These are phyloP conservation scores for Amanita jacksonii DNA, from an alignment of 768 basidiomycete genomes.

Conservation along the genomic window DNA sequence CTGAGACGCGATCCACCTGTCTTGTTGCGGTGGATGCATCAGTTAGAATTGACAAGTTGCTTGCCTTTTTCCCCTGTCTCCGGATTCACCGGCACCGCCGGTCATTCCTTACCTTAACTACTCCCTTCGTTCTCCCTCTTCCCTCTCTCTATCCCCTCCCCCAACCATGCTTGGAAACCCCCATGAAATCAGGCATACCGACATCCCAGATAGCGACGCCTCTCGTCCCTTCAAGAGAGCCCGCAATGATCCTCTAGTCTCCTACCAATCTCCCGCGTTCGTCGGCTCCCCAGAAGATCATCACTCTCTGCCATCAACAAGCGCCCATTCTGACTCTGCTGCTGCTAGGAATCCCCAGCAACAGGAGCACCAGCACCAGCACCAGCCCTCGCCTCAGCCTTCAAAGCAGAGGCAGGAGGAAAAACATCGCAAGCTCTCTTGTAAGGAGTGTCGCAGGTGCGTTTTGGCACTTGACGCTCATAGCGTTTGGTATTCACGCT, in stretches of 20 bases:
- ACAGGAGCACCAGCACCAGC: not conserved
- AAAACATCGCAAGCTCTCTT: constrained; percentile 36
- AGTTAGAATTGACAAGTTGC: constrained; percentile 4
- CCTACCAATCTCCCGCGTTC: not conserved
- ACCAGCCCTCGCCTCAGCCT: not conserved
- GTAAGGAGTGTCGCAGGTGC: constrained; percentile 42
- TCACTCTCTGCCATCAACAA: too few species aligned
- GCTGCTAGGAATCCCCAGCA: not conserved
- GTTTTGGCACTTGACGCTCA: too few species aligned
- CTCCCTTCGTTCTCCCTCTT: not conserved
- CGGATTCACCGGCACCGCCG: constrained; percentile 9
- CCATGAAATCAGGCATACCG: not conserved
- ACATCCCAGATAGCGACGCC: not conserved
- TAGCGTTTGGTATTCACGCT: too few species aligned
- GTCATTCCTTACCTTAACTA: constrained; percentile 5
- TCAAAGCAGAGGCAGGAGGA: constrained; percentile 23
- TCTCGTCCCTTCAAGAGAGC: constrained; percentile 4
- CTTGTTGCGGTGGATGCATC: constrained; percentile 6
- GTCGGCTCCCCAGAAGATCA: constrained; percentile 2
- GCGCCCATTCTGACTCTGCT: not conserved
- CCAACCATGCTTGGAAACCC: not conserved
- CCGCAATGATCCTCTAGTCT: not conserved
- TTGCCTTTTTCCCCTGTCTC: constrained; percentile 7
- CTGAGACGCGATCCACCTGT: constrained; percentile 5
- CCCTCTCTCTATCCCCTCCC: not conserved